These are phyloP conservation scores for Pneumocystis sp. DNA, from an alignment of 1,139 yeast genomes.

Conservation along the genomic window DNA sequence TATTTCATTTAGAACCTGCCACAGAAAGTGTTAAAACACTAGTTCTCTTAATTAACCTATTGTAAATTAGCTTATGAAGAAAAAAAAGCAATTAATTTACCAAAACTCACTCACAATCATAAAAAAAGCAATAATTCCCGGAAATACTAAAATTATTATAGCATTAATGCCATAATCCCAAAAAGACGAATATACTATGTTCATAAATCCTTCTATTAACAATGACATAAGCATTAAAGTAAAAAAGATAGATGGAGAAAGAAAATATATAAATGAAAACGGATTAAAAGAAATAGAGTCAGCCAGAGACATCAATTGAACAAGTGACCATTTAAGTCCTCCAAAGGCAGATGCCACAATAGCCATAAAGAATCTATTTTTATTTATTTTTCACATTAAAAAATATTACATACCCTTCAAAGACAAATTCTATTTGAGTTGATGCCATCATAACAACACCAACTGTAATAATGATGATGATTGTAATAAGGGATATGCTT, in stretches of 20 bases:
- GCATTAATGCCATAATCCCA: constrained; percentile 48
- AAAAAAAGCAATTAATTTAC: not conserved
- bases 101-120: constrained; percentile 77
- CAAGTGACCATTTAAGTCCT: constrained; percentile 89
- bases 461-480: constrained; percentile 60
- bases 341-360: constrained; percentile 65
- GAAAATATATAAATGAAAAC: constrained; percentile 62
- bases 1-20: constrained; percentile 27
- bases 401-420: not conserved
- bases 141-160: constrained; percentile 46
- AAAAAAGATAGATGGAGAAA: constrained; percentile 71
- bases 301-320: constrained; percentile 60
- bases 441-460: constrained; percentile 84
- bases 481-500: constrained; percentile 46
- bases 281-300: constrained; percentile 55
- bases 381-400: not conserved
- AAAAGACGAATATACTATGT: constrained; percentile 39
- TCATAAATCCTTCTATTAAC: constrained; percentile 47
- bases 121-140: constrained; percentile 75
- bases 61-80: not conserved
- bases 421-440: constrained; percentile 33
- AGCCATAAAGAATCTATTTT: constrained; percentile 40
- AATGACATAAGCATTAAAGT: constrained; percentile 47
- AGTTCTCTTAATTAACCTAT: constrained; percentile 58
- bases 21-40: constrained; percentile 75